Conservation (phyloP, 1,284 basidiomycete genomes). For the Boletellus deceptivus region DNA sequence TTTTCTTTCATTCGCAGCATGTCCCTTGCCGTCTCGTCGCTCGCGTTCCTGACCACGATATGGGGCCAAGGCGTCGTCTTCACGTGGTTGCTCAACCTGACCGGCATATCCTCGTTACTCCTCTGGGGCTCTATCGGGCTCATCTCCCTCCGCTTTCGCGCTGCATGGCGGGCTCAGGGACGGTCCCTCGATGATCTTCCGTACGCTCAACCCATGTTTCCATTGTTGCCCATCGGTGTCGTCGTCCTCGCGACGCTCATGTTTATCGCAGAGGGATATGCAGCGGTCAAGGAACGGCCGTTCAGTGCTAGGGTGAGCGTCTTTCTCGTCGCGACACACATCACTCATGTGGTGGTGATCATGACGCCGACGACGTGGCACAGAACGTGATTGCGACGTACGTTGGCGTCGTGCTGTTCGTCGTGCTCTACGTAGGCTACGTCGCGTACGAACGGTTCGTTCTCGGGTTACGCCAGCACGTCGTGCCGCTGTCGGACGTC, state of each 20-base stretch:
- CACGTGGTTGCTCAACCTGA: conserved; percentile 63
- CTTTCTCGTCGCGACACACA: not conserved
- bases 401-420: conserved; percentile 38
- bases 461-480: conserved; percentile 21
- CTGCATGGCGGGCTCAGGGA: conserved; percentile 43
- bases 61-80: conserved; percentile 56
- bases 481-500: conserved; percentile 37
- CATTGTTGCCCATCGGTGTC: conserved; percentile 44
- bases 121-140: conserved; percentile 60
- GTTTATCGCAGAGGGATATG: conserved; percentile 53
- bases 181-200: conserved; percentile 43
- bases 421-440: conserved; percentile 38
- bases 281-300: conserved; percentile 36
- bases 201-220: conserved; percentile 48
- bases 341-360: not conserved
- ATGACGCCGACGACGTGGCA: no score
- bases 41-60: conserved; percentile 53
- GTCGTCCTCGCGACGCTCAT: conserved; percentile 44
- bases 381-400: conserved; percentile 39
- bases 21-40: conserved; percentile 45
- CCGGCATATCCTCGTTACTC: conserved; percentile 66
- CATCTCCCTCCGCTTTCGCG: conserved; percentile 51
- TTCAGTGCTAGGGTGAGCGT: conserved; percentile 34
- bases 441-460: conserved; percentile 31
- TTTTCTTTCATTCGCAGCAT: conserved; percentile 29